Evolutionary conservation across 2,329 filamentous ascomycete genomes (phyloP), one percentile per base, ranked within the genome.

Genomic region (Endocalyx cinctus): DNA sequence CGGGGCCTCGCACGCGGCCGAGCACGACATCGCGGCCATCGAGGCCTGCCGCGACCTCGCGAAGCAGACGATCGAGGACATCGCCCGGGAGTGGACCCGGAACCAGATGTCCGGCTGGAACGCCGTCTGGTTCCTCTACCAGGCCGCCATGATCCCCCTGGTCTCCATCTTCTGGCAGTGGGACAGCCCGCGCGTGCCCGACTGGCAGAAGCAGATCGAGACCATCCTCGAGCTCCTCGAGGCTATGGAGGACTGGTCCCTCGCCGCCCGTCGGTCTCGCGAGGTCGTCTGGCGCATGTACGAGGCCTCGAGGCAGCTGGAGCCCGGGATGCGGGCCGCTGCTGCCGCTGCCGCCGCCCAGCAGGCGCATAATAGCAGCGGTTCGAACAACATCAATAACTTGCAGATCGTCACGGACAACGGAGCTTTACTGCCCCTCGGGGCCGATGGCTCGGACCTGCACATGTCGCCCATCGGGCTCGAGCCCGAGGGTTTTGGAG

Each of bases 81-180:
- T 89, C 41, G 72, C 78, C 10, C 66, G 69, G 15, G 82, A 84
- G 42, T 87, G 82, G 63, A 74, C 75, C 28, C 74, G 78, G 28
- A 84, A 86, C 52, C 77, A 87, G 51, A 84, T 89, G 63, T 78
- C 77, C 1, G 84, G 84, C 7, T 89, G 84, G 84, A 86, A 87
- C 54, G 84, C 81, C 0, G 83, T 85, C 3, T 88, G 84, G 83
- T 82, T 87, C 59, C 72, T 86, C 38, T 89, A 87, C 60, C 84
- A 89, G 56, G 83, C 84, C 0, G 78, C 77, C 42, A 85, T 89
- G 79, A 79, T 89, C 7, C 84, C 84, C 0, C 70, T 90, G 2
- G 74, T 90, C 10, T 82, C 77, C 15, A 67, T 89, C 10, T 87
- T 87, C 55, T 82, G 77, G 67, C 80, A 87, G 52, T 67, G 64